Evolutionary conservation across 2,329 filamentous ascomycete genomes (phyloP), one percentile per base, ranked within the genome.

Genomic region (Calonectria naviculata): DNA sequence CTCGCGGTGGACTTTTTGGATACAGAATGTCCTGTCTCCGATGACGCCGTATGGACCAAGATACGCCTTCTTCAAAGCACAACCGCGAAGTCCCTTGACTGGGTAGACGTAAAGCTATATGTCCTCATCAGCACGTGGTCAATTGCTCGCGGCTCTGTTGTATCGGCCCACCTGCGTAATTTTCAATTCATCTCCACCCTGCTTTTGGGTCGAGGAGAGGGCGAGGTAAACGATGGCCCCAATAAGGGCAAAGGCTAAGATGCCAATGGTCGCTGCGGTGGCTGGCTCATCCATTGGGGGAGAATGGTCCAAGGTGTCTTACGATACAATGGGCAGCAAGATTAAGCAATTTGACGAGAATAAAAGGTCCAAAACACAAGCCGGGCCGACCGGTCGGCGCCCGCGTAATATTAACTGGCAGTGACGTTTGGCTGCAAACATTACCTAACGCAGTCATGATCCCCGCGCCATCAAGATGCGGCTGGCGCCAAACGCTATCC

Each of bases 21-120:
- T 31, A 15, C 72, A 74, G 21, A 78, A 78, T 0, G 76, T 78
- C 13, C 76, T 73, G 3, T 78, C 76, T 1, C 76, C 76, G 5
- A 75, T 63, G 1, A 78, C 61, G 0, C 76, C 76, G n/a, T 74
- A 75, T 1, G 61, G 65, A 0, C 76, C 67, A 0, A 78, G 49
- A 0, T 38, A 58, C 4, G 75, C 76, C 52, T 71, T 70, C 0
- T 41, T 47, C 4, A 78, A 4, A 2, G 72, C 29, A 9, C 58
- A 77, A 2, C 76, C 76, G 13, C 76, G 67, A 1, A 78, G 49
- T 0, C 76, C 69, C 24, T 78, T 78, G 21, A 78, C 70, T 1
- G 76, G 76, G 17, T 78, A 78, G 1, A 77, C 75, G 24, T 78
- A 73, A n/a, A 78, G 52, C 76, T 78, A 17, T 0, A 2, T 1